A percentile compares a stretch with the other conserved stretches of the same genome.
Conservation (phyloP, 352 stramenopile species). For the Pythium phragmitis region DNA sequence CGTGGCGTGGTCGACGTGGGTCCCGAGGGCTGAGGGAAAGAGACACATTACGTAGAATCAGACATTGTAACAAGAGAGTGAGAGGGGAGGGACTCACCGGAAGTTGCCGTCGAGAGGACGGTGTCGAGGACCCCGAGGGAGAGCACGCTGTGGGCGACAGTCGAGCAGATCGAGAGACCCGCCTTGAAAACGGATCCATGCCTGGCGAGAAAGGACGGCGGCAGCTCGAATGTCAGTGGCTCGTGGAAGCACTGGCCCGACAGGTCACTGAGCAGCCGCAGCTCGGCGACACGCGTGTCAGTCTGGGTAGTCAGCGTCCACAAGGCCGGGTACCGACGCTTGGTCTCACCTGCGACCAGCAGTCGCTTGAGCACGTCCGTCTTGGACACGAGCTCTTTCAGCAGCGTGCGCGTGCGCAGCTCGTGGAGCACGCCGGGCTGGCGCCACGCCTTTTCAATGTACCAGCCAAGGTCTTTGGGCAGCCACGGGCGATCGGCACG, state of each 20-base stretch:
- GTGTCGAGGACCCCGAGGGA: constrained; percentile 11
- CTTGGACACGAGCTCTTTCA: constrained; percentile 12
- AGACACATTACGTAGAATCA: not conserved
- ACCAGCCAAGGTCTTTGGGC: constrained; percentile 15
- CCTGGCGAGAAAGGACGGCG: constrained; percentile 19
- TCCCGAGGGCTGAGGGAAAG: not conserved
- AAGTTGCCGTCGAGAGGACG: not conserved
- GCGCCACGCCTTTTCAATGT: constrained; percentile 22
- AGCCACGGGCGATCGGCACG: constrained; percentile 12
- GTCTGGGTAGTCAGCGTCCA: constrained; percentile 10
- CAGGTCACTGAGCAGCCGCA: constrained; percentile 21
- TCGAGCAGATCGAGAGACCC: constrained; percentile 15
- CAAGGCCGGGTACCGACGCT: constrained; percentile 17
- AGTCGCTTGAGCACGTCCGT: constrained; percentile 25
- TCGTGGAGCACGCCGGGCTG: constrained; percentile 9
- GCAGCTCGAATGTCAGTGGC: constrained; percentile 20
- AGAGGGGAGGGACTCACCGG: constrained; percentile 3
- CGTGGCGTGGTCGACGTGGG: not conserved
- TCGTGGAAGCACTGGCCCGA: constrained; percentile 24
- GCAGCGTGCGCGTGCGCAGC: constrained; percentile 3
- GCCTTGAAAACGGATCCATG: constrained; percentile 12
- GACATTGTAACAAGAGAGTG: not conserved
- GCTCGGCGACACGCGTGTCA: not conserved
- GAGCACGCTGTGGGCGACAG: constrained; percentile 4
- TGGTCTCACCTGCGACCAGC: constrained; percentile 6